These are phyloP conservation scores for Pseudopithomyces maydicus DNA, from an alignment of 2,329 filamentous ascomycete species.

Conservation along the genomic window DNA sequence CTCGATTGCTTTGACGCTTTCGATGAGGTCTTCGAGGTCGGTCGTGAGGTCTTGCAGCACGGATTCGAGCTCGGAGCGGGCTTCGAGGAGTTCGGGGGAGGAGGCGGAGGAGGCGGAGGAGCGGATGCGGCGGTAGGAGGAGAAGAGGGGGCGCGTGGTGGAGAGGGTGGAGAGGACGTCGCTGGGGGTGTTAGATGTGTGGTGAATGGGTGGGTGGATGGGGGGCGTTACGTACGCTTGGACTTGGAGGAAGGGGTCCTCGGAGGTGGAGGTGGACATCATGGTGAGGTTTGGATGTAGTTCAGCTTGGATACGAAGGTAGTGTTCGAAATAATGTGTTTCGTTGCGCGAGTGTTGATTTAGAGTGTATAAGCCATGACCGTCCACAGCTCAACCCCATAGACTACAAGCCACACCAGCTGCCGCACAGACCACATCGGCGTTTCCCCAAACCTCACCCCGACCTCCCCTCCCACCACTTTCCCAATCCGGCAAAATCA, in stretches of 20 bases:
- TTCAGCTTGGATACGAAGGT: constrained; percentile 9
- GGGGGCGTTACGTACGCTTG: constrained; percentile 48
- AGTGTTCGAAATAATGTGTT: no score
- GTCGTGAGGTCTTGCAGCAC: constrained; percentile 75
- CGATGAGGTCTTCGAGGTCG: constrained; percentile 86
- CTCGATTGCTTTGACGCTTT: constrained; percentile 86
- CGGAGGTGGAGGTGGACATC: constrained; percentile 45
- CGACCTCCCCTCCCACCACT: not conserved
- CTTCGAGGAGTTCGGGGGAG: constrained; percentile 67
- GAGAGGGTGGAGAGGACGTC: constrained; percentile 86
- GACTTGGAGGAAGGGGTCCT: constrained; percentile 58
- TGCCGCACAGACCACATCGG: constrained; percentile 15
- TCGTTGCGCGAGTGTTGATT: no score
- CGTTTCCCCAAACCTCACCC: constrained; percentile 11
- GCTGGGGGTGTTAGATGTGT: constrained; percentile 55
- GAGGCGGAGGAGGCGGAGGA: constrained; percentile 73
- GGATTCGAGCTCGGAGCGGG: constrained; percentile 75
- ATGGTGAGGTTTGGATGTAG: constrained; percentile 27
- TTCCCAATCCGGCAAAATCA: not conserved
- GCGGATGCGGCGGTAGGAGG: constrained; percentile 93
- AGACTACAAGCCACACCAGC: constrained; percentile 1
- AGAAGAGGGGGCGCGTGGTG: constrained; percentile 82
- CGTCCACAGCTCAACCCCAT: no score
- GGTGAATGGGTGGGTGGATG: constrained; percentile 5
- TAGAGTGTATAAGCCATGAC: no score